phyloP scores from a whole-genome alignment of 1,139 yeast species.

The Kodamaea sp. region DNA sequence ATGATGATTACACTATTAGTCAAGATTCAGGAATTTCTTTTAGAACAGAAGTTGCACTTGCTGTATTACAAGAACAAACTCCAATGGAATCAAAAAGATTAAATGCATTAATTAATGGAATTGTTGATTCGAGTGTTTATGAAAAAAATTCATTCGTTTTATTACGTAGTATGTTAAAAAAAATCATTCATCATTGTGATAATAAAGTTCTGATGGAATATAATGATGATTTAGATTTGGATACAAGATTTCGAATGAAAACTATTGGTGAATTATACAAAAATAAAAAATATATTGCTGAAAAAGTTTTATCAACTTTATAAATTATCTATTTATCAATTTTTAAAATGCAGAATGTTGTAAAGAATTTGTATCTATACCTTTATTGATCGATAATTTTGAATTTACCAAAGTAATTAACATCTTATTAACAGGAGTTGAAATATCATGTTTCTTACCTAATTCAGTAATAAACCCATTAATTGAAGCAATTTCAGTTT shows the following conservation, averaged over 20 bases:
- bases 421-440: constrained; percentile 46
- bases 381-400: constrained; percentile 34
- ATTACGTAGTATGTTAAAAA: constrained; percentile 32
- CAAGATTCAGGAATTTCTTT: constrained; percentile 55
- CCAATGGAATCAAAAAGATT: constrained; percentile 32
- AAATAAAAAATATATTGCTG: constrained; percentile 24
- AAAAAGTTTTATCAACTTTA: constrained; percentile 3
- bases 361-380: constrained; percentile 24
- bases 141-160: constrained; percentile 24
- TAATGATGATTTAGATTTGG: constrained; percentile 14
- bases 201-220: constrained; percentile 16
- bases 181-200: constrained; percentile 23
- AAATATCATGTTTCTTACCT: constrained; percentile 41
- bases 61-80: constrained; percentile 48
- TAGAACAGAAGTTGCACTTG: constrained; percentile 72
- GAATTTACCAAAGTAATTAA: constrained; percentile 47
- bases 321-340: neutral
- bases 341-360: neutral
- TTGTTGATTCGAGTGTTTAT: constrained; percentile 44
- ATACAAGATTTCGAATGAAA: constrained; percentile 14
- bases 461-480: constrained; percentile 65
- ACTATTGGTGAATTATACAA: constrained; percentile 23
- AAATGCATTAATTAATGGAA: constrained; percentile 23
- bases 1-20: constrained; percentile 69
- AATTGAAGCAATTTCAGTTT: constrained; percentile 74